Conservation (phyloP, 1,284 basidiomycete species). For the Lignosus rhinocerotis region DNA sequence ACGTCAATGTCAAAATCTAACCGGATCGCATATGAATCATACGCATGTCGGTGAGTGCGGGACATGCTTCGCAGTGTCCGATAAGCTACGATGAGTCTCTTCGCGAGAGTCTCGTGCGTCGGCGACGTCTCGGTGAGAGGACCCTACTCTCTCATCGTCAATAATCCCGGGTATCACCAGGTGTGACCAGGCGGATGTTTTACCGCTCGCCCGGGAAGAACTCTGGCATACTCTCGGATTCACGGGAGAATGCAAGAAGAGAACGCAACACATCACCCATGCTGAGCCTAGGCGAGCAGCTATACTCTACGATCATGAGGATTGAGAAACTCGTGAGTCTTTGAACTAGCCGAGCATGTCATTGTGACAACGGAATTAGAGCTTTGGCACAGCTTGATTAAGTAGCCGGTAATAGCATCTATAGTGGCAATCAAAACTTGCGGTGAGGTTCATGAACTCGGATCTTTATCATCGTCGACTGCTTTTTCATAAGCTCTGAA, state of each 20-base stretch:
- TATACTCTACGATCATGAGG: neutral
- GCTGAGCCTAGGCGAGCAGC: neutral
- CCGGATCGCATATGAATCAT: neutral
- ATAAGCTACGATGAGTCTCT: conserved; percentile 2
- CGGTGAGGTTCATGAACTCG: too few relatives aligned
- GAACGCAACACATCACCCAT: neutral
- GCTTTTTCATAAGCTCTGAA: too few relatives aligned
- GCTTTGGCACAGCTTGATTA: too few relatives aligned
- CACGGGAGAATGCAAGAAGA: neutral
- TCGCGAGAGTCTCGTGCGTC: neutral
- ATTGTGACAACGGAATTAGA: too few relatives aligned
- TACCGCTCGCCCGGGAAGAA: neutral
- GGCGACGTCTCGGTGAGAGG: neutral
- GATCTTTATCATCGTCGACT: too few relatives aligned
- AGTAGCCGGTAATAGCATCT: too few relatives aligned
- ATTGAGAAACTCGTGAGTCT: too few relatives aligned
- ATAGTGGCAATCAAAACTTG: too few relatives aligned
- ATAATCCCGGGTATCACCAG: neutral
- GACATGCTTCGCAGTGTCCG: neutral
- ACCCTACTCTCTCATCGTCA: neutral
- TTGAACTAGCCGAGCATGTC: too few relatives aligned
- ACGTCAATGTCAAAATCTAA: neutral
- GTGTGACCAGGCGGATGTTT: neutral
- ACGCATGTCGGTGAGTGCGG: neutral
- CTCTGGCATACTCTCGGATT: neutral